A percentile compares a stretch with the other conserved stretches of the same genome.
Evolutionary conservation across 495 filamentous ascomycete species (phyloP).

Genomic region (Penicillium macrosclerotiorum): DNA sequence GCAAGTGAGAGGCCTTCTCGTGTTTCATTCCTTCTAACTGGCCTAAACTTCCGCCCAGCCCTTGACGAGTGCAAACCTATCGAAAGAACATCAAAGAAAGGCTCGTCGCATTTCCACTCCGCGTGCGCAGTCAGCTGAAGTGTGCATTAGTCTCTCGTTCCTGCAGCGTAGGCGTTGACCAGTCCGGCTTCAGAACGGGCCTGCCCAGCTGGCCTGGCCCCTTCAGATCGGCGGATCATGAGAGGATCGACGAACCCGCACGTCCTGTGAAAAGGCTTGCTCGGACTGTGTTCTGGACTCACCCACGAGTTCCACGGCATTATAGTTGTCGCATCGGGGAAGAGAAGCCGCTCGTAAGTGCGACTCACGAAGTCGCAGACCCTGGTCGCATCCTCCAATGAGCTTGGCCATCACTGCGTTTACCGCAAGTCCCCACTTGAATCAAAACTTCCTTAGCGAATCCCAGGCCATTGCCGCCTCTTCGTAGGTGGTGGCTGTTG

Average conservation of each 20-base stretch:
- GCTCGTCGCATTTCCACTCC: background rate
- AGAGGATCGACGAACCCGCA: conserved; percentile 20
- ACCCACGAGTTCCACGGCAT: background rate
- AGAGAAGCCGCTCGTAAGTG: conserved; percentile 1
- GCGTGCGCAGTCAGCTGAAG: conserved; percentile 24
- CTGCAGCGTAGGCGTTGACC: conserved; percentile 22
- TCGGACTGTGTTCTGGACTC: background rate
- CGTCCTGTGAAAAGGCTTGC: background rate
- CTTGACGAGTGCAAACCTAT: too few species aligned
- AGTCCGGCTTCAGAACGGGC: conserved; percentile 12
- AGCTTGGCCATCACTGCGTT: conserved; percentile 1
- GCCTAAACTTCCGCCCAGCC: too few species aligned
- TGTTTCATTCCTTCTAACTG: background rate
- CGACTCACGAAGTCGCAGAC: background rate
- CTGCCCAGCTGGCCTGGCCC: conserved; percentile 2
- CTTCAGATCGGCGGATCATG: conserved; percentile 18
- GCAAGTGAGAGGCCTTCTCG: background rate
- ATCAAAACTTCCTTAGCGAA: conserved; percentile 11
- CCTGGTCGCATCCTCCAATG: conserved; percentile 6
- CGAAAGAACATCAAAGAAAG: background rate
- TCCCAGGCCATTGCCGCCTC: conserved; percentile 5
- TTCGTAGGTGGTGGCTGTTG: conserved; percentile 22
- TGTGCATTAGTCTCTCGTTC: conserved; percentile 32
- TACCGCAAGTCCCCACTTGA: conserved; percentile 23
- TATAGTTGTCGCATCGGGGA: conserved; percentile 1